Base-by-base conservation (phyloP, 306 rosid genomes). In the Cucurbita moschata region DNA sequence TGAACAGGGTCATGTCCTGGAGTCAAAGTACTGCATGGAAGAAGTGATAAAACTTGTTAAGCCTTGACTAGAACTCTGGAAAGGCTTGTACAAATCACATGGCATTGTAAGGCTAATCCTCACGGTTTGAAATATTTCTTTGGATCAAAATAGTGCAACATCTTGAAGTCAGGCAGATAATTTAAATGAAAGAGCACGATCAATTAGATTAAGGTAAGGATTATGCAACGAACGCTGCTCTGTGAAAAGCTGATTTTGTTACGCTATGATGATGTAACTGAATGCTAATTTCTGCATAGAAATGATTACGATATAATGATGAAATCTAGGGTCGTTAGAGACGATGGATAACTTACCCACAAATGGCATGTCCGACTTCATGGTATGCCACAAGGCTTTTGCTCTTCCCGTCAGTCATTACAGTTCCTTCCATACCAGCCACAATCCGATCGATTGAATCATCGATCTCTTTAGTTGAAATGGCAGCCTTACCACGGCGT, bases 391-490 rank as follows among this genome's bases (percentile, higher is more conserved):
- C 97, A 78, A 94, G 82, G 82, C 92, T 91, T 81, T 94, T 94
- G 85, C 99, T 94, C 87, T 94, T 94, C 81, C 99, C 99, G 39
- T 94, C 96, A 46, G 96, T 89, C 99, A 94, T 94, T 82, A 91
- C 96, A 38, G 96, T 94, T 71, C 98, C 98, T 89, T 94, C 98
- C 98, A 94, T 94, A 86, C 99, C 99, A 73, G 99, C 99, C 13
- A 94, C 99, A 76, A 94, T 90, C 81, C 99, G 88, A 84, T 94
- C 99, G 65, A 91, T 94, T 16, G 99, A 90, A 83, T 94, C 97
- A 44, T 94, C 99, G 16, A 94, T 83, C 85, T 94, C 99, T 87
- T 94, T 94, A 19, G 99, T 84, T 66, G 99, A 86, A 82, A 94
- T 90, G 60, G 86, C 92, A 1, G 89, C 76, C 87, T 86, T 91